Percentiles rank a stretch among this genome's conserved stretches.
Conservation (phyloP, 306 rosid genomes). For the Lagenaria siceraria region DNA sequence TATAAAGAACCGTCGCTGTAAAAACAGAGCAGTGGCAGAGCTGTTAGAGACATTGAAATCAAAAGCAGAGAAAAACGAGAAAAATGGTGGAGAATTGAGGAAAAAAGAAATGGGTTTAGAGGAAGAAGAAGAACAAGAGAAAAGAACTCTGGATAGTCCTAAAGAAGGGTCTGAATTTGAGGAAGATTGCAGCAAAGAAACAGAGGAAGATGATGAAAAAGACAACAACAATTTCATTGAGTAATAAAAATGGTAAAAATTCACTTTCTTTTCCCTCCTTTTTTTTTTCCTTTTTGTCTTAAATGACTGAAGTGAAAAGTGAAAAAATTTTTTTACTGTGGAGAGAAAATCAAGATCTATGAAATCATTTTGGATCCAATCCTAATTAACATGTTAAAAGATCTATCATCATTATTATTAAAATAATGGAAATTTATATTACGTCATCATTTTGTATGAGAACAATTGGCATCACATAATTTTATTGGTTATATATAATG, state of each 20-base stretch:
- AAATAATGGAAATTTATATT: slow-evolving; percentile 4
- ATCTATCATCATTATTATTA: background rate
- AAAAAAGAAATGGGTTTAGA: slow-evolving; percentile 3
- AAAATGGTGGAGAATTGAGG: slow-evolving; percentile 20
- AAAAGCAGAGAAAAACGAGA: slow-evolving; percentile 36
- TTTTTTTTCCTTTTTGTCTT: background rate
- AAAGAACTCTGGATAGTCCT: slow-evolving; percentile 86
- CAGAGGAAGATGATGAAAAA: slow-evolving; percentile 6
- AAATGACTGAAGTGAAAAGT: background rate
- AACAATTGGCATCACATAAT: no score
- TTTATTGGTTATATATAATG: background rate
- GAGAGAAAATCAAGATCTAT: background rate
- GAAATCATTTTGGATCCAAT: background rate
- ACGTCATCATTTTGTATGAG: background rate
- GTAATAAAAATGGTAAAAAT: background rate
- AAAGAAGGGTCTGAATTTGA: slow-evolving; percentile 37
- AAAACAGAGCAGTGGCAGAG: slow-evolving; percentile 39
- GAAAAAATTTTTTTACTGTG: background rate
- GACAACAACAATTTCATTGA: background rate
- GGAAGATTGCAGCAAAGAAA: slow-evolving; percentile 33
- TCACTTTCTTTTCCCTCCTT: background rate
- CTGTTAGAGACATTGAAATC: slow-evolving; percentile 48
- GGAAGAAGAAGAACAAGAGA: slow-evolving; percentile 69
- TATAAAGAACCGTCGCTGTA: slow-evolving; percentile 62
- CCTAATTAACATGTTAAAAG: background rate